These are phyloP conservation scores for Priceomyces melissophilus DNA, from an alignment of 805 yeast genomes.

Conservation along the genomic window DNA sequence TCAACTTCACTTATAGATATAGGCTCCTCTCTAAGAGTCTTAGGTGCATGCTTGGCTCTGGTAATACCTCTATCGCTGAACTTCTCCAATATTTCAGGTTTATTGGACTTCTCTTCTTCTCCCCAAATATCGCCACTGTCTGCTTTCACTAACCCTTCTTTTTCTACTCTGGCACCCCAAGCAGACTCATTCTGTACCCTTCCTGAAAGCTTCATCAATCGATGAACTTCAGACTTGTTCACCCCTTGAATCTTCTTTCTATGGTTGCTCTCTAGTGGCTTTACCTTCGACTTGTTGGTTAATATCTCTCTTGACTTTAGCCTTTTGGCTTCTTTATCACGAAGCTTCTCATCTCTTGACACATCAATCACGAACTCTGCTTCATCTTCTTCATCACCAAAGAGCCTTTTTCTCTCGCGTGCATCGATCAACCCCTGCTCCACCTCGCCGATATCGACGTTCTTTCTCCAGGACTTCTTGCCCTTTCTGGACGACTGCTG, in stretches of 20 bases:
- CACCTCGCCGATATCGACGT: slow-evolving; percentile 81
- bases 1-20: slow-evolving; percentile 45
- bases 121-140: slow-evolving; percentile 70
- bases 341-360: slow-evolving; percentile 38
- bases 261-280: slow-evolving; percentile 48
- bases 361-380: slow-evolving; percentile 59
- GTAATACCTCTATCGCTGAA: slow-evolving; percentile 27
- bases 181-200: slow-evolving; percentile 54
- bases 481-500: slow-evolving; percentile 86
- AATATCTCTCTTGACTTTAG: slow-evolving; percentile 69
- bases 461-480: slow-evolving; percentile 88
- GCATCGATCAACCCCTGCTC: slow-evolving; percentile 65
- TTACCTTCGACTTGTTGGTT: slow-evolving; percentile 68
- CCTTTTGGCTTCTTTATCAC: slow-evolving; percentile 41
- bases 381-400: slow-evolving; percentile 48
- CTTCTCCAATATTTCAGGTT: slow-evolving; percentile 15
- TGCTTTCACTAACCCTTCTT: slow-evolving; percentile 58
- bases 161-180: slow-evolving; percentile 50
- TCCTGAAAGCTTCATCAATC: slow-evolving; percentile 76
- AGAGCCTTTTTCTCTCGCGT: slow-evolving; percentile 56
- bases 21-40: slow-evolving; percentile 52
- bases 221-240: slow-evolving; percentile 56
- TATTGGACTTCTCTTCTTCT: slow-evolving; percentile 18
- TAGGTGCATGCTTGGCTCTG: slow-evolving; percentile 50
- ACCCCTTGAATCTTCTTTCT: slow-evolving; percentile 56